These are phyloP conservation scores for Populus nigra DNA, from an alignment of 345 rosid genomes.

Conservation along the genomic window DNA sequence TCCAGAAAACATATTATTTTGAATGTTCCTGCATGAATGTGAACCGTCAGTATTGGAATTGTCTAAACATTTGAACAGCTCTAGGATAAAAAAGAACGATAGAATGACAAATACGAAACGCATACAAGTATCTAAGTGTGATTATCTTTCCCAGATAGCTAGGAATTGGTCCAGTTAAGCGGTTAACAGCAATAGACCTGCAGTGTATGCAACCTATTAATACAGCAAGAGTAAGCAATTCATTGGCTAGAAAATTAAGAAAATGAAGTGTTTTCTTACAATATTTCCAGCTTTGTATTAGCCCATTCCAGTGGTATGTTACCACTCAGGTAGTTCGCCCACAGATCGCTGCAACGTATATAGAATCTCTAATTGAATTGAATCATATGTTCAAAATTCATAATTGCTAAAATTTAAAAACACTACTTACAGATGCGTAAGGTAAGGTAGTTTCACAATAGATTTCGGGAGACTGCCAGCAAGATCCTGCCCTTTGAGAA, in stretches of 20 bases:
- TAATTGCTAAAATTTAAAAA: background rate
- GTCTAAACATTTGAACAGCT: background rate
- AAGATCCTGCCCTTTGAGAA: slow-evolving; percentile 13
- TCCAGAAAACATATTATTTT: slow-evolving; percentile 38
- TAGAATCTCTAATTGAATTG: background rate
- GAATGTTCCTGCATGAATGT: slow-evolving; percentile 1
- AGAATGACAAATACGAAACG: background rate
- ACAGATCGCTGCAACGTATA: slow-evolving; percentile 3
- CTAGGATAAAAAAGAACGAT: background rate
- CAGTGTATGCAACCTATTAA: background rate
- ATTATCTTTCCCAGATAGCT: slow-evolving; percentile 4
- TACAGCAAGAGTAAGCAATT: background rate
- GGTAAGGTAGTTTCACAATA: slow-evolving; percentile 14
- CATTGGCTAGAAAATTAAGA: background rate
- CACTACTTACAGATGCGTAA: slow-evolving; percentile 5
- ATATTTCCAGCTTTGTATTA: slow-evolving; percentile 7
- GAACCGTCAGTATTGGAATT: background rate
- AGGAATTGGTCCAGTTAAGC: slow-evolving; percentile 13
- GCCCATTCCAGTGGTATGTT: slow-evolving; percentile 17
- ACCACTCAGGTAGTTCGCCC: slow-evolving; percentile 15
- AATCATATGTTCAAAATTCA: background rate
- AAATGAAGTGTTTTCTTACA: slow-evolving; percentile 7
- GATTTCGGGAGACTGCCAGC: slow-evolving; percentile 13
- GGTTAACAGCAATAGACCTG: slow-evolving; percentile 8
- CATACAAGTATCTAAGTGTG: slow-evolving; percentile 41